Base-by-base conservation (phyloP, 163 green algal species). In the Coccomyxa subellipsoidea region DNA sequence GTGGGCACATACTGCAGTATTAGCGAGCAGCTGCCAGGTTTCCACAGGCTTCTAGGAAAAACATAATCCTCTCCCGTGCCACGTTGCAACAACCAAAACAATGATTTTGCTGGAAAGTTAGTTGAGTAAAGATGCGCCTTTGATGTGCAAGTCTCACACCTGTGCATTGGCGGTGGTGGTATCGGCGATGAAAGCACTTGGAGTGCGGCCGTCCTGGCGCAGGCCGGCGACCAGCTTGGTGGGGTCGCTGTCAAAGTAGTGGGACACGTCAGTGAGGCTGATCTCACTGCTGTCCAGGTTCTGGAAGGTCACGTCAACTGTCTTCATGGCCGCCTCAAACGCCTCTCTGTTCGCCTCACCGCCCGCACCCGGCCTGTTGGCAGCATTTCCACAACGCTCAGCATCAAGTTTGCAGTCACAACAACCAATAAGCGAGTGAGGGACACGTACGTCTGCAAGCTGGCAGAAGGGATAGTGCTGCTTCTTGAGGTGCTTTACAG, bases 191-290 rank as follows among this genome's bases (percentile, higher is more conserved):
- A 95, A 99, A 38, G 96, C 92, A 54, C 80, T 88, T 53, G 96
- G 96, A 53, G 90, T 88, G 78, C 93, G 94, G 84, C 95, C 94
- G 86, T 99, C 96, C 36, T 82, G 85, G 69, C 96, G 90, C 84
- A 99, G 89, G 39, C 90, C 90, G 39, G 91, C 78, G 34, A 99
- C 96, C 69, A 99, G 92, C 92, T 99, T 99, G 87, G 96, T 99
- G 80, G 96, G 96, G 90, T 99, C 96, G n/a, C 84, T 94, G 91
- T 99, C 96, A 86, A 99, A 99, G 92, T 99, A 99, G 91, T 99
- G 96, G 80, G 86, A 95, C 39, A 99, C 96, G 82, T 99, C 96
- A 2, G 96, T 99, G 5, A 99, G 89, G 2, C 89, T 96, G 87
- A 99, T 99, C 92, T 99, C 96, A 71, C 87, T 95, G 35, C 92